These are phyloP conservation scores for Trichophaea hybrida DNA, from an alignment of 2,329 filamentous ascomycete species.

Conservation along the genomic window DNA sequence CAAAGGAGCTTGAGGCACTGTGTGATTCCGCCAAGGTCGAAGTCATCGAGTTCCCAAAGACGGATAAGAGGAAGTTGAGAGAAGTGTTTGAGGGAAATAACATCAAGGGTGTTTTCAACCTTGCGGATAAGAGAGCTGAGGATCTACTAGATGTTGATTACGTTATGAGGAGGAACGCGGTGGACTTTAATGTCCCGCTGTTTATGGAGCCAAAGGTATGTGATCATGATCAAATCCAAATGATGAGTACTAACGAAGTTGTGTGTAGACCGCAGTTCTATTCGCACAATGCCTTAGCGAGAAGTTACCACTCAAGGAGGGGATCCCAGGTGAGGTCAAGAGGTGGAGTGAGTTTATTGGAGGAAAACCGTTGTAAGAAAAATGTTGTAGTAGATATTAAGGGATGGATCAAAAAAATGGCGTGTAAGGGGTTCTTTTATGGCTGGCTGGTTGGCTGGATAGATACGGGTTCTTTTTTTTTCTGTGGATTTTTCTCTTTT, in stretches of 20 bases:
- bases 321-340: constrained; percentile 79
- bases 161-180: constrained; percentile 94
- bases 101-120: constrained; percentile 89
- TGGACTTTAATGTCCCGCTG: constrained; percentile 92
- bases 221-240: constrained; percentile 12
- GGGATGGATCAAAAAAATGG: background rate
- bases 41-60: constrained; percentile 90
- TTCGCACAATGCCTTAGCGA: constrained; percentile 95
- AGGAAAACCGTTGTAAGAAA: constrained; percentile 56
- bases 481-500: background rate
- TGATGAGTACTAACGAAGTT: constrained; percentile 28
- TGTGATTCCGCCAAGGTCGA: constrained; percentile 50
- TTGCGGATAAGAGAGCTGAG: constrained; percentile 70
- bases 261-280: constrained; percentile 67
- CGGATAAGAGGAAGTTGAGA: constrained; percentile 85
- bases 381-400: background rate
- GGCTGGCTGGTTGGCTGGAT: background rate
- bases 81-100: constrained; percentile 96
- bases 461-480: background rate
- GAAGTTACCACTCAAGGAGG: constrained; percentile 79
- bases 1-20: constrained; percentile 68
- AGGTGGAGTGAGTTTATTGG: constrained; percentile 94
- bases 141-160: constrained; percentile 86
- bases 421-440: background rate
- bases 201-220: constrained; percentile 97